Conservation (phyloP, 768 basidiomycete species). For the Mycena indigotica region DNA sequence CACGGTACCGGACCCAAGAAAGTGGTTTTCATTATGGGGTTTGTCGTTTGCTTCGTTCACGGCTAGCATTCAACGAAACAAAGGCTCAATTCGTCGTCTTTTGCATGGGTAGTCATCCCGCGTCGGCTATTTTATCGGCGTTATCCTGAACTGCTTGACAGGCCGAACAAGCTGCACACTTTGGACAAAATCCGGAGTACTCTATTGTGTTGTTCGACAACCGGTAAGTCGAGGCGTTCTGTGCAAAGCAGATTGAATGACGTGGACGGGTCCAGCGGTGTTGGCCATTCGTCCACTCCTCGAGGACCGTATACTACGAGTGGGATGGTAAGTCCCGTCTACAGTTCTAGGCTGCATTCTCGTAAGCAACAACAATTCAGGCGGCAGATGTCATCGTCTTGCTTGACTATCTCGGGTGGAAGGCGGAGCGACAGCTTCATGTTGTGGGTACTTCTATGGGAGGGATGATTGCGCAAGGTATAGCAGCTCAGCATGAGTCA, state of each 20-base stretch:
- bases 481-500: too few relatives aligned
- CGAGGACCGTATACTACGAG: conserved; percentile 77
- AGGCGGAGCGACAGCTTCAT: conserved; percentile 57
- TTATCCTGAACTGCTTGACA: too few relatives aligned
- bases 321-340: neutral
- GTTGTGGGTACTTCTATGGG: conserved; percentile 78
- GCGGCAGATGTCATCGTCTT: conserved; percentile 71
- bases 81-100: too few relatives aligned
- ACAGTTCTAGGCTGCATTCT: neutral
- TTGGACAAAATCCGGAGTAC: conserved; percentile 50
- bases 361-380: conserved; percentile 69
- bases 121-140: too few relatives aligned
- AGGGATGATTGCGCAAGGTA: conserved; percentile 85
- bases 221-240: conserved; percentile 21
- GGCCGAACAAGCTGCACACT: conserved; percentile 74
- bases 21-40: conserved; percentile 59
- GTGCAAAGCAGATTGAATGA: neutral
- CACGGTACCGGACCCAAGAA: conserved; percentile 71
- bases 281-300: conserved; percentile 73
- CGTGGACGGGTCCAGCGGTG: conserved; percentile 47
- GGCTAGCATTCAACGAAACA: too few relatives aligned
- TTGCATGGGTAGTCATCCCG: too few relatives aligned
- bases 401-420: conserved; percentile 76
- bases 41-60: conserved; percentile 63
- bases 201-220: conserved; percentile 80